phyloP scores from a whole-genome alignment of 441 rosid species.

The Populus hybrid region DNA sequence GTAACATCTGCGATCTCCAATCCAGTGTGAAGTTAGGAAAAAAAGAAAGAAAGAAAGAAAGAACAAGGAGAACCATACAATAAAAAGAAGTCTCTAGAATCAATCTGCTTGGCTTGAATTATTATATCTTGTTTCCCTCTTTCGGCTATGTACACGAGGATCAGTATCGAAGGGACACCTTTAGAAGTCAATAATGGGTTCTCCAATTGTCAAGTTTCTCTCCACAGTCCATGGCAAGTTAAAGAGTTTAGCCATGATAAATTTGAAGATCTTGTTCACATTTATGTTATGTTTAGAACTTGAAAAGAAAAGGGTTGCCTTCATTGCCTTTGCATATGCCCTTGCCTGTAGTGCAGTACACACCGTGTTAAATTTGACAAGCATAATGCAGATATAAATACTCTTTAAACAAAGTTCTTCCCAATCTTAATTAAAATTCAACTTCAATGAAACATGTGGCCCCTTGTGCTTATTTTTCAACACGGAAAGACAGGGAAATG shows the following conservation, averaged over 20 bases:
- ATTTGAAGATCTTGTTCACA: conserved; percentile 93
- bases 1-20: not conserved
- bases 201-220: conserved; percentile 83
- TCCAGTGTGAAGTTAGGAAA: conserved; percentile 1
- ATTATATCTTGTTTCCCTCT: not conserved
- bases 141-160: conserved; percentile 33
- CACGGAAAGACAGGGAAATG: conserved; percentile 17
- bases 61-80: not conserved
- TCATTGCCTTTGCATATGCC: conserved; percentile 82
- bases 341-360: conserved; percentile 56
- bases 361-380: not conserved
- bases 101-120: conserved; percentile 4
- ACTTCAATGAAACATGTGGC: conserved; percentile 12
- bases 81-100: not conserved
- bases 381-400: not conserved
- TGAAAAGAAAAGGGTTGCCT: conserved; percentile 88
- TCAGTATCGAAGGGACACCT: not conserved
- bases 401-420: not conserved
- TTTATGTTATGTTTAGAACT: conserved; percentile 89
- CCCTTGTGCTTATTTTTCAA: conserved; percentile 19
- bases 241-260: conserved; percentile 73
- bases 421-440: conserved; percentile 1
- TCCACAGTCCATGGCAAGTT: conserved; percentile 86
- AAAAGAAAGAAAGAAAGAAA: not conserved
- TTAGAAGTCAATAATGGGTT: conserved; percentile 84